Evolutionary conservation across 352 stramenopile species (phyloP), one percentile per base, ranked within the genome.

Genomic region (Phytopythium oedochilum): DNA sequence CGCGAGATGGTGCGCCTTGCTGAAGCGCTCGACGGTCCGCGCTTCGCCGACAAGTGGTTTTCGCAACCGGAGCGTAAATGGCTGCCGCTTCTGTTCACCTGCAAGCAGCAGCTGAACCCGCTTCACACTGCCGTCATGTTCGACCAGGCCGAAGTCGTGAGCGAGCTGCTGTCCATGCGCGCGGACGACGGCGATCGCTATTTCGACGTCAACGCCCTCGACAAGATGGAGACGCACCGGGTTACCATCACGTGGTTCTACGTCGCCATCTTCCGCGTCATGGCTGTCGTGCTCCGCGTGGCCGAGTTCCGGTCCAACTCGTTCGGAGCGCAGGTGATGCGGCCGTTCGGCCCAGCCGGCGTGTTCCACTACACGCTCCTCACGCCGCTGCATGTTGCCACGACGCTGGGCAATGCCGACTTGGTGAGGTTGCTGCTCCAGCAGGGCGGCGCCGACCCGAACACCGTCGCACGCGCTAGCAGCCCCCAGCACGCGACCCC

Each of bases 71-170:
- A 60, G 62, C 56, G 49, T 17, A 26, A 64, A 23, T 53, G 62
- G 0, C 43, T 51, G 28, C 43, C 67, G 2, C 38, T 78, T 5
- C 34, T 83, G 31, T 32, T 79, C 50, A 53, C 63, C 29, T 57
- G 70, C 12, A 40, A 51, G 9, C 54, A 71, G 2, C 78, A 82
- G 26, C 78, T 75, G 11, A 94, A 94, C 35, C 83, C 83, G 2
- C 67, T 94, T 32, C 83, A 94, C 22, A 78, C 89, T 5, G 83
- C 83, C 0, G 65, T 92, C 11, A 70, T 83, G 20, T 92, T 88
- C 51, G 80, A 88, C 53, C 78, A 88, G 26, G 54, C 75, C 0
- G 72, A 86, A 18, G 65, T 89, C 53, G 79, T 89, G 18, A 64
- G 78, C n/a, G 73, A 82, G 46, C 50, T 94, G 47, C 61, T 94